Percentiles rank a stretch among this genome's conserved stretches.
These are phyloP conservation scores for Solanum okadae DNA, from an alignment of 257 asterid genomes.

Conservation along the genomic window DNA sequence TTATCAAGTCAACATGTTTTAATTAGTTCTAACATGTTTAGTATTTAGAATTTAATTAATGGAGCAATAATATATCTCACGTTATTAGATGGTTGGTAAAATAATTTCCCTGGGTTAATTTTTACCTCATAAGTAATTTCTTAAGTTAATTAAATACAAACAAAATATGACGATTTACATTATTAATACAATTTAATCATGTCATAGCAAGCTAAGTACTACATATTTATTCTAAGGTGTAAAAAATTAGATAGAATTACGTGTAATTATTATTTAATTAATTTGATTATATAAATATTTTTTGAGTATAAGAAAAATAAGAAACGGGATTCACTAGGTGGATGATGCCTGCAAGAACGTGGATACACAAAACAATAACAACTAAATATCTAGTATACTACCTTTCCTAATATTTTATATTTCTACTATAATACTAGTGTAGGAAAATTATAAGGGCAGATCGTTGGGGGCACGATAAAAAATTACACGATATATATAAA, in stretches of 20 bases:
- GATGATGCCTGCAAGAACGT: not conserved
- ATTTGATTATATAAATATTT: not conserved
- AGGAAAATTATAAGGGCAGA: accelerated
- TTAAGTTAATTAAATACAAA: not conserved
- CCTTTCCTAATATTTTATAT: not conserved
- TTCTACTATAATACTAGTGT: not conserved
- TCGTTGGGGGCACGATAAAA: not conserved
- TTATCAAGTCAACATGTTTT: not conserved
- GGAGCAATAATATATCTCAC: not conserved
- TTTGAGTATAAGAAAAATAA: not conserved
- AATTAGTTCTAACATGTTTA: not conserved
- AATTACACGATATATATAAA: accelerated
- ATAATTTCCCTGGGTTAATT: not conserved
- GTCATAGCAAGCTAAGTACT: not conserved
- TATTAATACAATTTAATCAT: not conserved
- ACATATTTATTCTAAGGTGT: not conserved
- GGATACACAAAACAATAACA: not conserved
- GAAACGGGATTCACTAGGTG: not conserved
- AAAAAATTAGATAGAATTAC: not conserved
- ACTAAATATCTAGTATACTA: not conserved
- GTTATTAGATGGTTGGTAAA: not conserved
- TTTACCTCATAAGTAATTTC: not conserved
- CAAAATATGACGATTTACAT: not conserved
- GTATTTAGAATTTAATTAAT: not conserved
- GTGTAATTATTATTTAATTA: not conserved